Conservation (phyloP, 768 basidiomycete species). For the Suillus spraguei region DNA sequence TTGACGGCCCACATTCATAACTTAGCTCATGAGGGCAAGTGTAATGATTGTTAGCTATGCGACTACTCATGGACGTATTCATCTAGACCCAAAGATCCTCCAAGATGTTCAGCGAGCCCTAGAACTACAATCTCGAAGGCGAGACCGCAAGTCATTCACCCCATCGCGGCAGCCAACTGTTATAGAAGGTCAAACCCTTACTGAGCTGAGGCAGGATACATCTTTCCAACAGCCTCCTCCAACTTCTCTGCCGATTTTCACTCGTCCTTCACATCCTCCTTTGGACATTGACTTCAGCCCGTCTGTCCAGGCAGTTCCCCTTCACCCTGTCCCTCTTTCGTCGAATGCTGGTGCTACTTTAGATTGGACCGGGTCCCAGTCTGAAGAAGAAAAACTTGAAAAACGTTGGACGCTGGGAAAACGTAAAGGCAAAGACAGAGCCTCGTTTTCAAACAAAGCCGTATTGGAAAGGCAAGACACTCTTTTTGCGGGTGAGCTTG, state of each 20-base stretch:
- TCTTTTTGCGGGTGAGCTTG: constrained; percentile 52
- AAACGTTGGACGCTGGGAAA: constrained; percentile 64
- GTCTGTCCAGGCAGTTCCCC: constrained; percentile 47
- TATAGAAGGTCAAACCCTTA: constrained; percentile 25
- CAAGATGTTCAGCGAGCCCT: constrained; percentile 81
- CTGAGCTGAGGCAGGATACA: constrained; percentile 31
- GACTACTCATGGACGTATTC: constrained; percentile 17
- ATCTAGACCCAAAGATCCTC: constrained; percentile 72
- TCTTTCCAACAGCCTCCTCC: constrained; percentile 23
- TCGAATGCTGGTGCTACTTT: constrained; percentile 69
- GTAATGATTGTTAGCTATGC: constrained; percentile 10
- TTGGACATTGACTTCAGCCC: constrained; percentile 74
- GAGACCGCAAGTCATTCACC: constrained; percentile 51
- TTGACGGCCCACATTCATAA: not conserved
- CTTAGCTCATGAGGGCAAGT: constrained; percentile 75
- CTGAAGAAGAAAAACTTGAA: constrained; percentile 60
- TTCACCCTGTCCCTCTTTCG: constrained; percentile 71
- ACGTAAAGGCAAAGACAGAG: constrained; percentile 57
- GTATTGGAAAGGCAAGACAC: constrained; percentile 62
- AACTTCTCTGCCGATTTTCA: constrained; percentile 18
- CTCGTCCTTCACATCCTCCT: constrained; percentile 14
- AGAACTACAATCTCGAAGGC: constrained; percentile 71
- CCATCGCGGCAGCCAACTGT: constrained; percentile 20
- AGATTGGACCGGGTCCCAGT: constrained; percentile 67
- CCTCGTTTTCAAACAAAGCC: constrained; percentile 41